Percentiles rank a stretch among this genome's conserved stretches.
Conservation (phyloP, 345 rosid genomes). For the Atalantia buxifolia region DNA sequence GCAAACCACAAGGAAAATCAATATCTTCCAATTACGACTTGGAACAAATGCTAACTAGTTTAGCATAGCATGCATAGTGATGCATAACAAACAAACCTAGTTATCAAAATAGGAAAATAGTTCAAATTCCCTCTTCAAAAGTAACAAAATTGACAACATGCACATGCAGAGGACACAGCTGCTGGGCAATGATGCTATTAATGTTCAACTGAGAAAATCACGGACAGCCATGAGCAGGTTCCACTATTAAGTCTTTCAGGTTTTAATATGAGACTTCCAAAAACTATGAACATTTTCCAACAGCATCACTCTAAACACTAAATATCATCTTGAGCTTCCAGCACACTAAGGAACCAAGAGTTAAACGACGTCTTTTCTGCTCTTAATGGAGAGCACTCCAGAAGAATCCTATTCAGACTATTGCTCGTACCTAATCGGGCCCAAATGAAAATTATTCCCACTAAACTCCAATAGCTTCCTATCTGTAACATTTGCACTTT, state of each 20-base stretch:
- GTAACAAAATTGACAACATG: background rate
- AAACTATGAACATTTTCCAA: background rate
- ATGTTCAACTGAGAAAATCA: background rate
- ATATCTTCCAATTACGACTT: background rate
- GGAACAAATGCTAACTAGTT: background rate
- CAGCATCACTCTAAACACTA: background rate
- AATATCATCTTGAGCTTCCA: background rate
- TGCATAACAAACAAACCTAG: background rate
- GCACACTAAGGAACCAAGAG: background rate
- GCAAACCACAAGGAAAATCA: background rate
- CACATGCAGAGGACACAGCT: background rate
- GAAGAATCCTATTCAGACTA: too few relatives aligned
- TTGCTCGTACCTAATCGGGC: background rate
- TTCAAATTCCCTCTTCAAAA: background rate
- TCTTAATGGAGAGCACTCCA: too few relatives aligned
- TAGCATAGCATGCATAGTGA: background rate
- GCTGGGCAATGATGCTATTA: background rate
- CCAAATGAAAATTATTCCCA: background rate
- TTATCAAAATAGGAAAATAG: background rate
- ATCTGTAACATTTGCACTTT: background rate
- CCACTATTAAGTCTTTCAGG: background rate
- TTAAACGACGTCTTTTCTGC: too few relatives aligned
- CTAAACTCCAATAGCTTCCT: background rate
- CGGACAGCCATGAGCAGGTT: background rate
- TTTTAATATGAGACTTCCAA: background rate